A percentile compares a stretch with the other conserved stretches of the same genome.
Conservation (phyloP, 495 filamentous ascomycete genomes). For the Bombardia bombarda region DNA sequence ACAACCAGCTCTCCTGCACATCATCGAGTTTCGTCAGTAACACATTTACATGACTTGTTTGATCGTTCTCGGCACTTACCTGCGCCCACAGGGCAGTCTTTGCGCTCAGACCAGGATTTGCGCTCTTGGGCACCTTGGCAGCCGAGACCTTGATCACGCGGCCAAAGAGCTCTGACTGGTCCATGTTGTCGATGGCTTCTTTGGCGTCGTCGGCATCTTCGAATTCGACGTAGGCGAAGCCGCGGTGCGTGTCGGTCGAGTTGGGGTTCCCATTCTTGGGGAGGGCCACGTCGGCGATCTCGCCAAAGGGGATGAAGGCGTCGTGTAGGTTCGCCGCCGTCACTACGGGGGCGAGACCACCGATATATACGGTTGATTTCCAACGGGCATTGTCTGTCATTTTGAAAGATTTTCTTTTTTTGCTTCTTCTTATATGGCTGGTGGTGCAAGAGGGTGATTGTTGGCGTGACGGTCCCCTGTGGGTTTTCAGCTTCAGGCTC, state of each 20-base stretch:
- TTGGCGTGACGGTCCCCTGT: background rate
- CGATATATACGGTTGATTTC: conserved; percentile 85
- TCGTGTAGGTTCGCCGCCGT: conserved; percentile 68
- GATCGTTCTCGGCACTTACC: too few relatives aligned
- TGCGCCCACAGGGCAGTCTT: conserved; percentile 98
- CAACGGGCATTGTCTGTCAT: conserved; percentile 80
- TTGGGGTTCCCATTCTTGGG: conserved; percentile 73
- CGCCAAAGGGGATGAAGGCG: conserved; percentile 93
- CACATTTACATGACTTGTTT: too few relatives aligned
- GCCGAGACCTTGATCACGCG: conserved; percentile 83
- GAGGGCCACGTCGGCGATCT: conserved; percentile 81
- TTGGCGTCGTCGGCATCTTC: conserved; percentile 77
- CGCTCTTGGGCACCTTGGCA: conserved; percentile 88
- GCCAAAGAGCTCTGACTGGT: conserved; percentile 92
- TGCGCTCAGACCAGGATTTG: conserved; percentile 76
- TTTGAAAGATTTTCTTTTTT: conserved; percentile 17
- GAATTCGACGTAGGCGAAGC: conserved; percentile 96
- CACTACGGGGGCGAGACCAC: conserved; percentile 76
- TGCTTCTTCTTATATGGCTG: background rate
- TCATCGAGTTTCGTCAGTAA: conserved; percentile 5
- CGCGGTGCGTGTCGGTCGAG: conserved; percentile 67
- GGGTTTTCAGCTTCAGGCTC: too few relatives aligned
- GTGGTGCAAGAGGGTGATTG: background rate
- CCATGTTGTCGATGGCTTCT: conserved; percentile 99
- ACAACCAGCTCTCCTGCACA: conserved; percentile 80